These are phyloP conservation scores for Asterophora lycoperdoides DNA, from an alignment of 768 basidiomycete species.

Conservation along the genomic window DNA sequence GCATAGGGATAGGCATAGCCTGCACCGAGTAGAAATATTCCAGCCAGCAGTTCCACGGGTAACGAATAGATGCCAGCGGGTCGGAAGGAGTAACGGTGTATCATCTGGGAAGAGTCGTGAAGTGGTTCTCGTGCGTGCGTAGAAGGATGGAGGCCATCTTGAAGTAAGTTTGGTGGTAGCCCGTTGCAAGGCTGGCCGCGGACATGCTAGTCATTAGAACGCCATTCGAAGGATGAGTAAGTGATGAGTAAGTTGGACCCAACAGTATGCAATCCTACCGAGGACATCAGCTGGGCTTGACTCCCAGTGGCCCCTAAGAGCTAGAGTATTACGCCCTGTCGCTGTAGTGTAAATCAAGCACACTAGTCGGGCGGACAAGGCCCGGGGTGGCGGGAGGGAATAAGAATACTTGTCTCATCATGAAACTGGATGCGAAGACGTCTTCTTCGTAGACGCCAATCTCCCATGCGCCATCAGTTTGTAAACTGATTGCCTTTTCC, in stretches of 20 bases:
- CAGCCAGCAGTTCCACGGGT: conserved; percentile 55
- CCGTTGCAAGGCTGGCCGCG: conserved; percentile 7
- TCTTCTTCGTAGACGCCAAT: conserved; percentile 8
- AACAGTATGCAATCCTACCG: conserved; percentile 5
- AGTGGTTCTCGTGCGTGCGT: conserved; percentile 10
- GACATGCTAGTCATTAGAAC: conserved; percentile 6
- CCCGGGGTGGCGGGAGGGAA: conserved; percentile 1
- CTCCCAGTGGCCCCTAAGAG: too few relatives aligned
- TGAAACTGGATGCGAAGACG: conserved; percentile 9
- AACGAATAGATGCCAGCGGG: conserved; percentile 38
- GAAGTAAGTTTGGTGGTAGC: conserved; percentile 1
- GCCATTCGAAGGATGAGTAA: conserved; percentile 3
- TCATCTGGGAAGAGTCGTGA: conserved; percentile 5
- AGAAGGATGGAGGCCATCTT: conserved; percentile 6
- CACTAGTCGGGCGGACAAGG: background rate
- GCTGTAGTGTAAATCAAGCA: too few relatives aligned
- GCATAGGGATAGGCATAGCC: conserved; percentile 39
- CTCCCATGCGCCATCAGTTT: conserved; percentile 15
- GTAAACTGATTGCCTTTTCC: conserved; percentile 14
- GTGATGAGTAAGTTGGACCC: background rate
- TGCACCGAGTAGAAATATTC: conserved; percentile 54
- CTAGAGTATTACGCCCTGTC: too few relatives aligned
- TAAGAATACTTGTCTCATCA: conserved; percentile 2
- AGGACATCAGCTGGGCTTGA: conserved; percentile 3
- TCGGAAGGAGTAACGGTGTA: conserved; percentile 17